These are phyloP conservation scores for Sarcocystis neurona DNA, from an alignment of 169 alveolate genomes.

Conservation along the genomic window DNA sequence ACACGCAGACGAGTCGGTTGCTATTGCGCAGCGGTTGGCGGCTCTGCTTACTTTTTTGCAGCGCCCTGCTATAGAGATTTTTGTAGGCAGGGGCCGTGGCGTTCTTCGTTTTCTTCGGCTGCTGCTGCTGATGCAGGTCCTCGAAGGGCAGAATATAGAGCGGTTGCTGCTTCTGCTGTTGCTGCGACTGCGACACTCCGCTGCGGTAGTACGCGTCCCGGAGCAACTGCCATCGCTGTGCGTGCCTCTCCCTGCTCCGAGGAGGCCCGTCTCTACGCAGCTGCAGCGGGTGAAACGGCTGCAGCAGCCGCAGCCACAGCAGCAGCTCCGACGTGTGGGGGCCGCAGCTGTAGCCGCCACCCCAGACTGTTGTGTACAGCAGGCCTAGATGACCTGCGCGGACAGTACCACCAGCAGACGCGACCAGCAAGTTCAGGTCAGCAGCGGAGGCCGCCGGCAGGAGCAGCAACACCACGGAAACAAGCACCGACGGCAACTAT, in stretches of 20 bases:
- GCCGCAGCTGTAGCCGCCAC: not conserved
- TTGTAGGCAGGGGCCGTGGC: too few species aligned
- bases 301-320: constrained; percentile 28
- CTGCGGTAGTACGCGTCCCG: too few species aligned
- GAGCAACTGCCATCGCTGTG: too few species aligned
- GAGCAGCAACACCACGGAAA: not conserved
- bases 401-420: not conserved
- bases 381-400: constrained; percentile 15
- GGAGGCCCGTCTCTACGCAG: not conserved
- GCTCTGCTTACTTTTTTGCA: too few species aligned
- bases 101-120: too few species aligned
- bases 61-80: too few species aligned
- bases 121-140: too few species aligned
- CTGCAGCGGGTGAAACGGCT: constrained; percentile 10
- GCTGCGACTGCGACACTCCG: too few species aligned
- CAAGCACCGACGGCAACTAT: not conserved
- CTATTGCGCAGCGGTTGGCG: too few species aligned
- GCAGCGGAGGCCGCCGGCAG: not conserved
- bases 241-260: constrained; percentile 22
- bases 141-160: too few species aligned
- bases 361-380: constrained; percentile 27
- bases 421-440: not conserved
- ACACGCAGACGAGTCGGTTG: too few species aligned
- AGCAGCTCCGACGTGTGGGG: not conserved
- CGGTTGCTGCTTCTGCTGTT: too few species aligned